These are phyloP conservation scores for Xylaria sp. DNA, from an alignment of 2,329 filamentous ascomycete species.

Conservation along the genomic window DNA sequence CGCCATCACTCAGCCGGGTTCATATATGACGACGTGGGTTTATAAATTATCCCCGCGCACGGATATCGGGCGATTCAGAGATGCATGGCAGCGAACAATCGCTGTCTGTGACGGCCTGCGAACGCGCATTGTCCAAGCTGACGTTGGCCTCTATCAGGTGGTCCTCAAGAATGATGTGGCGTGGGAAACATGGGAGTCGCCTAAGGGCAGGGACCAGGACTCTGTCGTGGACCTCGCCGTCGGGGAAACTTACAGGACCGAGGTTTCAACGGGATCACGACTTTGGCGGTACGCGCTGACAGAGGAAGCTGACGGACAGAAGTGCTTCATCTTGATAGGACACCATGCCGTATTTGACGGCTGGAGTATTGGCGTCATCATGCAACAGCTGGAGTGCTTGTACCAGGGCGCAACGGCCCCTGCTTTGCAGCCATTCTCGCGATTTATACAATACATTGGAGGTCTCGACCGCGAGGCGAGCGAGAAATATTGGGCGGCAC, in stretches of 20 bases:
- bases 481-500: too few relatives aligned
- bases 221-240: too few relatives aligned
- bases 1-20: slow-evolving; percentile 7
- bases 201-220: too few relatives aligned
- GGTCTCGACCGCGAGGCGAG: too few relatives aligned
- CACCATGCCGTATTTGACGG: neutral
- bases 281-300: too few relatives aligned
- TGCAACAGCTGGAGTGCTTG: neutral
- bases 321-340: neutral
- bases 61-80: neutral
- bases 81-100: slow-evolving; percentile 17
- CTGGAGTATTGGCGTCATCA: neutral
- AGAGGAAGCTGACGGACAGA: too few relatives aligned
- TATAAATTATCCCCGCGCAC: neutral
- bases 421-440: neutral
- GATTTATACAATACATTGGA: too few relatives aligned
- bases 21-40: slow-evolving; percentile 14
- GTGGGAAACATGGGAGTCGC: too few relatives aligned
- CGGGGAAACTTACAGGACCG: too few relatives aligned
- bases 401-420: too few relatives aligned
- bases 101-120: slow-evolving; percentile 9
- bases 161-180: too few relatives aligned
- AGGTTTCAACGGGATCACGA: too few relatives aligned
- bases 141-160: slow-evolving; percentile 13
- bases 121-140: slow-evolving; percentile 22